phyloP scores from a whole-genome alignment of 345 rosid species.

The Pistacia vera region DNA sequence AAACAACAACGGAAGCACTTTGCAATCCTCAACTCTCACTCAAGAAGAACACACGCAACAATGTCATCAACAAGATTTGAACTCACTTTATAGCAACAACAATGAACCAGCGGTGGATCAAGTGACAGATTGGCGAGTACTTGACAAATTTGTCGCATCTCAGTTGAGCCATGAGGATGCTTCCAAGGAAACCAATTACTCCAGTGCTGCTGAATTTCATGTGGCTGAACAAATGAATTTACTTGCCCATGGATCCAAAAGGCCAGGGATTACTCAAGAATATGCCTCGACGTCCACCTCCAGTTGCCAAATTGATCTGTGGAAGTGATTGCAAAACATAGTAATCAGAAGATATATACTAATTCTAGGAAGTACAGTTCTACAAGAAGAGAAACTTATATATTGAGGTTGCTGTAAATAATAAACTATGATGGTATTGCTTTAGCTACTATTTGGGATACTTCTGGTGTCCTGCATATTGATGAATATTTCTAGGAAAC shows the following conservation, averaged over 20 bases:
- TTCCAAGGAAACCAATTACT: constrained; percentile 35
- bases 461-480: constrained; percentile 27
- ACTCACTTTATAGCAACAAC: constrained; percentile 39
- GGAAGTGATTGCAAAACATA: constrained; percentile 62
- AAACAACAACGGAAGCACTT: constrained; percentile 43
- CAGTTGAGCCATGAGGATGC: constrained; percentile 89
- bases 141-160: constrained; percentile 95
- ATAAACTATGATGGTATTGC: constrained; percentile 50
- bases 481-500: constrained; percentile 22
- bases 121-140: constrained; percentile 93
- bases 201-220: constrained; percentile 37
- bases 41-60: constrained; percentile 57
- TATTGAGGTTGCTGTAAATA: constrained; percentile 58
- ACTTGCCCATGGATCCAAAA: constrained; percentile 42
- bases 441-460: constrained; percentile 24
- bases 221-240: constrained; percentile 44
- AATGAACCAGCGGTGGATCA: constrained; percentile 68
- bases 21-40: constrained; percentile 59
- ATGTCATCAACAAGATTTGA: constrained; percentile 53
- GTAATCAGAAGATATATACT: constrained; percentile 33
- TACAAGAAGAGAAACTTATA: constrained; percentile 28
- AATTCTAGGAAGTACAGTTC: constrained; percentile 51
- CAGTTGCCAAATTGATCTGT: constrained; percentile 78
- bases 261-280: constrained; percentile 57
- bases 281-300: constrained; percentile 68